Evolutionary conservation across 129 eudicot species (phyloP), one percentile per base, ranked within the genome.

Genomic region (Flaveria brownii): DNA sequence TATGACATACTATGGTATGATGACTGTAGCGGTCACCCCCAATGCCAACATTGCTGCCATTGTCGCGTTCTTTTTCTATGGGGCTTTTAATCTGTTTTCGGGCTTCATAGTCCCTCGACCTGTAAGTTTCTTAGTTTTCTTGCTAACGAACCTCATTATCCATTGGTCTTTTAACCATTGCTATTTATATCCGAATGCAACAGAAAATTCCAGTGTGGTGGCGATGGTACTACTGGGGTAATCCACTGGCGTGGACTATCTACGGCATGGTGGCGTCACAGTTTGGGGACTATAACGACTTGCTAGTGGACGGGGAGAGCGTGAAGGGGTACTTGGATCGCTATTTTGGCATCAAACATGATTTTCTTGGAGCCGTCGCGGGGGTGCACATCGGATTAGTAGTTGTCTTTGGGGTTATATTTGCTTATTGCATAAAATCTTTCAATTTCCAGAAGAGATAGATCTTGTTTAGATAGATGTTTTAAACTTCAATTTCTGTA

Each of bases 141-240:
- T 25, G n/a, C 67, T 11, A 25, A 54, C 4, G 18, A 17, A 54
- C 61, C 6, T 2, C 7, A 2, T 11, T 61, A 4, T 63, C 20
- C 6, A 42, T 51, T 14, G 7, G 16, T 56, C 6, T 9, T 46
- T 9, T 55, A 68, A 23, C 28, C n/a, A 13, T 62, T 62, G 45
- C 12, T 68, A 12, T 68, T 17, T 42, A 68, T 23, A 41, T 46
- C 47, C n/a, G 9, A 49, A 63, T n/a, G 33, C 5, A 33, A 73
- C 68, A 86, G 89, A 77, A 64, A 23, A 80, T 76, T 23, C 89
- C 89, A 1, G 65, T 57, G 22, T 86, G 89, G 89, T 86, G 87
- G 87, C 67, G 74, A 46, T 86, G 89, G 89, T 77, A 57, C 79
- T 82, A 73, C 28, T 86, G 84, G 82, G 54, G 59, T 5, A 59